phyloP scores from a whole-genome alignment of 1,284 basidiomycete genomes.

The Malassezia restricta region DNA sequence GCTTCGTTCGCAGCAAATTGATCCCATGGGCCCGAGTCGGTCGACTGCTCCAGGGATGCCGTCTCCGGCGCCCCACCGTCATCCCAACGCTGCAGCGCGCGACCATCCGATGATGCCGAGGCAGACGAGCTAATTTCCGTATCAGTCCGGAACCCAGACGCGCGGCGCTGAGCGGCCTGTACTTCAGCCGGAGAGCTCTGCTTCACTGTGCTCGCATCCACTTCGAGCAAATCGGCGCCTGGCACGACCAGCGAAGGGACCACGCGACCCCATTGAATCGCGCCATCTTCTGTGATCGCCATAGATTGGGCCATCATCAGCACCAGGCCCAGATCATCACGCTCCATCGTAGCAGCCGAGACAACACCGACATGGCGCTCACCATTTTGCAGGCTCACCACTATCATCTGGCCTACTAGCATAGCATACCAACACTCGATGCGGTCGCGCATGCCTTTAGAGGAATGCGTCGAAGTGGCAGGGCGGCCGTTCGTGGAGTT shows the following conservation, averaged over 20 bases:
- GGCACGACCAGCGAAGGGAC: neutral
- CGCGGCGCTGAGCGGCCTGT: neutral
- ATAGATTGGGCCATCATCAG: slow-evolving; percentile 31
- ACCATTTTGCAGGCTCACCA: slow-evolving; percentile 26
- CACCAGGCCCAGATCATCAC: slow-evolving; percentile 26
- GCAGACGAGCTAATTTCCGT: slow-evolving; percentile 9
- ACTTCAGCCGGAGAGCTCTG: slow-evolving; percentile 5
- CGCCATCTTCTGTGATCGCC: neutral
- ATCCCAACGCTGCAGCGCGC: slow-evolving; percentile 17
- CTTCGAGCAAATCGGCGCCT: slow-evolving; percentile 5
- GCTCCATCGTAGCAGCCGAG: slow-evolving; percentile 25
- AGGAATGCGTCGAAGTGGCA: neutral
- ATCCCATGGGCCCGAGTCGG: slow-evolving; percentile 60
- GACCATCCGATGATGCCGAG: neutral
- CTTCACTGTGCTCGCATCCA: slow-evolving; percentile 6
- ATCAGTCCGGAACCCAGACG: slow-evolving; percentile 15
- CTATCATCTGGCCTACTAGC: slow-evolving; percentile 18
- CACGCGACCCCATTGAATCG: neutral
- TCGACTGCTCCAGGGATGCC: slow-evolving; percentile 11
- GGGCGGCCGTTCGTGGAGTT: neutral
- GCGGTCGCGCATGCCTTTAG: neutral
- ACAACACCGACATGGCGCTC: slow-evolving; percentile 36
- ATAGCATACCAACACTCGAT: neutral
- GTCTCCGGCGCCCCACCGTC: neutral
- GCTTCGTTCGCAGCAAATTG: slow-evolving; percentile 91